A percentile compares a stretch with the other conserved stretches of the same genome.
Conservation (phyloP, 768 basidiomycete genomes). For the Coprinopsis marcescibilis region DNA sequence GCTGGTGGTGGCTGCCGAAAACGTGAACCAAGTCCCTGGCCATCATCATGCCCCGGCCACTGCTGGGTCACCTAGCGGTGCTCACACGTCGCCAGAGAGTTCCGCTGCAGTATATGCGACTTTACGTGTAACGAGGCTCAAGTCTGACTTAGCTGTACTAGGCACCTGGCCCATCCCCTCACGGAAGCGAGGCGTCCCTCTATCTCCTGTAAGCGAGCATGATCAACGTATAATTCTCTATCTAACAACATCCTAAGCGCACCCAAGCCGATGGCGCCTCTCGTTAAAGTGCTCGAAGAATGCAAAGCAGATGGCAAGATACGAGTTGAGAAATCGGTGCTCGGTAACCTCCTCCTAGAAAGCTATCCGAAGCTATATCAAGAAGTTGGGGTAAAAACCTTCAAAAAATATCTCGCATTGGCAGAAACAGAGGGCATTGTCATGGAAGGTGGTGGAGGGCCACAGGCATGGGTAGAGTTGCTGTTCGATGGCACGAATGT, state of each 20-base stretch:
- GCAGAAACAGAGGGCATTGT: conserved; percentile 7
- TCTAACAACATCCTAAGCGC: neutral
- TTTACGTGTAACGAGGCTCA: too few species aligned
- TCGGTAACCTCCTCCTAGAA: conserved; percentile 1
- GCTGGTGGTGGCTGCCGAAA: too few species aligned
- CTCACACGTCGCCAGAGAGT: too few species aligned
- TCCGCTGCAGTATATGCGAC: too few species aligned
- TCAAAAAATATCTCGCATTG: conserved; percentile 10
- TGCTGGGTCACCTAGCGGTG: too few species aligned
- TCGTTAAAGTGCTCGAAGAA: neutral
- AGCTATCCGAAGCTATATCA: conserved; percentile 3
- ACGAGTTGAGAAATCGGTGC: conserved; percentile 1
- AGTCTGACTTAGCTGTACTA: too few species aligned
- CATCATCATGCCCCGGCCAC: too few species aligned
- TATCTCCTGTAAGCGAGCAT: too few species aligned
- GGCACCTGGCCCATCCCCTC: too few species aligned
- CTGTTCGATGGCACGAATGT: neutral
- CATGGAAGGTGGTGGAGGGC: conserved; percentile 8
- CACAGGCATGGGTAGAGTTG: neutral
- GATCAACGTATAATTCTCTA: too few species aligned
- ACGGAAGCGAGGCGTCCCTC: too few species aligned
- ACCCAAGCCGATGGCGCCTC: neutral
- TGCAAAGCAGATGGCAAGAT: neutral
- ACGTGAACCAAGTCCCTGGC: too few species aligned
- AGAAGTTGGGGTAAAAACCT: conserved; percentile 6